A percentile compares a stretch with the other conserved stretches of the same genome.
These are phyloP conservation scores for Boletellus sp. DNA, from an alignment of 768 basidiomycete genomes.

Conservation along the genomic window DNA sequence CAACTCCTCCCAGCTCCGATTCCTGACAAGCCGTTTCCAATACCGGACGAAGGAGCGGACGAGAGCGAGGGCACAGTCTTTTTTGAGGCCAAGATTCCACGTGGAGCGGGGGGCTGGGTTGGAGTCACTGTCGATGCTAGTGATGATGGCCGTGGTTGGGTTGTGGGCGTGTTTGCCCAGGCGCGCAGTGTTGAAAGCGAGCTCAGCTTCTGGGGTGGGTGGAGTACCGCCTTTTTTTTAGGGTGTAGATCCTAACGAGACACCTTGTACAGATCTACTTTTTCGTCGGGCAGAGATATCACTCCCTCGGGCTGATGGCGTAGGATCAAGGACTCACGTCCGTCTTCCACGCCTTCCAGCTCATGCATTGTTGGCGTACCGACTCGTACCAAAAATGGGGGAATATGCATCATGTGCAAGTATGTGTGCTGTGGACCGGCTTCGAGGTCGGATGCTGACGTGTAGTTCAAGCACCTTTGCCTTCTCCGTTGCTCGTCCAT, in stretches of 20 bases:
- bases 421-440: conserved; percentile 5
- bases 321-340: conserved; percentile 42
- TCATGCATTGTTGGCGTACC: conserved; percentile 65
- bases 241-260: conserved; percentile 2
- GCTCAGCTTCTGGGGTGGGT: conserved; percentile 42
- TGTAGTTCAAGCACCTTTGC: conserved; percentile 41
- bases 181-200: conserved; percentile 32
- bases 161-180: conserved; percentile 51
- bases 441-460: conserved; percentile 5
- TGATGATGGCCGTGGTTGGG: conserved; percentile 57
- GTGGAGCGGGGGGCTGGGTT: conserved; percentile 38
- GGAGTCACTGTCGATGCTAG: conserved; percentile 49
- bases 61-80: conserved; percentile 73
- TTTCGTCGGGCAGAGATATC: conserved; percentile 34
- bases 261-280: conserved; percentile 37
- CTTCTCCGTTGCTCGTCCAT: conserved; percentile 68
- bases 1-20: conserved; percentile 63
- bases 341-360: conserved; percentile 54
- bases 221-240: conserved; percentile 1
- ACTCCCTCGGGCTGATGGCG: conserved; percentile 24
- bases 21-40: conserved; percentile 54
- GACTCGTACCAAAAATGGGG: conserved; percentile 36
- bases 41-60: conserved; percentile 63
- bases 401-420: conserved; percentile 27
- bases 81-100: conserved; percentile 49